phyloP scores from a whole-genome alignment of 305 asterid species.

The Rubia tinctorum region DNA sequence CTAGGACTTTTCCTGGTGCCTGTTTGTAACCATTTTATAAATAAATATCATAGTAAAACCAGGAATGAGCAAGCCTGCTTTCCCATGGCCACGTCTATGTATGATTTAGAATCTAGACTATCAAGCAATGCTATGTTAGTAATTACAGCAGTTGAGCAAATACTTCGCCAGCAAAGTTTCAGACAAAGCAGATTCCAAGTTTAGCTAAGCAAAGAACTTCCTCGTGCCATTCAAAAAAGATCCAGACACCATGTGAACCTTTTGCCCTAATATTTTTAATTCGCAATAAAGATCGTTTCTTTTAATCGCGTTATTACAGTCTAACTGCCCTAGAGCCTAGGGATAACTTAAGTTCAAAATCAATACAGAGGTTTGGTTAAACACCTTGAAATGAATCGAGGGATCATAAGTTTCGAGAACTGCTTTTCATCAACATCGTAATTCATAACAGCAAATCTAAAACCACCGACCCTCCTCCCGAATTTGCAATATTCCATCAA shows the following conservation, averaged over 20 bases:
- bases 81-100: neutral
- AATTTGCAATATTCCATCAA: neutral
- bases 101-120: neutral
- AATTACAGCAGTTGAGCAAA: neutral
- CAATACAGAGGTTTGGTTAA: neutral
- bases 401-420: neutral
- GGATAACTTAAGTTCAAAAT: neutral
- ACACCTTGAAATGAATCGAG: neutral
- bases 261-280: neutral
- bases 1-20: neutral
- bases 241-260: neutral
- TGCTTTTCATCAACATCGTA: neutral
- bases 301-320: neutral
- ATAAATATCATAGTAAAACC: neutral
- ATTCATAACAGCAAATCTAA: conserved; percentile 2
- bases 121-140: neutral
- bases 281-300: neutral
- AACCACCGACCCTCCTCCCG: neutral
- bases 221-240: neutral
- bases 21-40: neutral
- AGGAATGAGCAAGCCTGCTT: neutral
- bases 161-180: neutral
- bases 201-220: neutral
- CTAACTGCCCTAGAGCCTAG: neutral
- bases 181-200: neutral